phyloP scores from a whole-genome alignment of 805 yeast genomes.

The Wickerhamiella dianesei region DNA sequence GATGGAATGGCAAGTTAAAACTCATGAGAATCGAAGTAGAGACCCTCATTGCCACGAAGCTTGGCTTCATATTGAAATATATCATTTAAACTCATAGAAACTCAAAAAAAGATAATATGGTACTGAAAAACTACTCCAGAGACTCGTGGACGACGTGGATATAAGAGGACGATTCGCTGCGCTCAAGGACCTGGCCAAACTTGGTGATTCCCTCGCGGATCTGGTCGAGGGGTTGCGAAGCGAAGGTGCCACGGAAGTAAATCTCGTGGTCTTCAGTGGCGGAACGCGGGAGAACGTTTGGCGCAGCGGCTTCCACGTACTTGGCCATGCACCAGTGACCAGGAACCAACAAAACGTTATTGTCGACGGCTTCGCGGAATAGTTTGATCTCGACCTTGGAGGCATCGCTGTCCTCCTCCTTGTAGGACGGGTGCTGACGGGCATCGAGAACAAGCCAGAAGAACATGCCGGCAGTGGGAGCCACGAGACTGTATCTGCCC shows the following conservation, averaged over 20 bases:
- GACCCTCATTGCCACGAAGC: too few relatives aligned
- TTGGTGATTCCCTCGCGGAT: constrained; percentile 8
- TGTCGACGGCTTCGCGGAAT: constrained; percentile 23
- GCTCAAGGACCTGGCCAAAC: constrained; percentile 6
- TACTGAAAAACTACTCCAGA: neutral
- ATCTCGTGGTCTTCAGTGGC: constrained; percentile 23
- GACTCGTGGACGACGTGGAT: neutral
- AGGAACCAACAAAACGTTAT: constrained; percentile 27
- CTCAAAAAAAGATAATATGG: neutral
- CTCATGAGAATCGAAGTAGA: too few relatives aligned
- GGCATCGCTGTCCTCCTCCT: constrained; percentile 18
- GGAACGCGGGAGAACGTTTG: constrained; percentile 13
- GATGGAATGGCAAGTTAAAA: too few relatives aligned
- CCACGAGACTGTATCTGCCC: constrained; percentile 17
- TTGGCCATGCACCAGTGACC: constrained; percentile 30
- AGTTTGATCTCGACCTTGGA: constrained; percentile 23
- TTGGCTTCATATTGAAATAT: too few relatives aligned
- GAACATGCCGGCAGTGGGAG: constrained; percentile 41
- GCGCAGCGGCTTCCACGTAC: constrained; percentile 17
- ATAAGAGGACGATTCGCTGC: neutral
- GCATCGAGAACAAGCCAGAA: constrained; percentile 40
- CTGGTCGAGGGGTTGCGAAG: constrained; percentile 17
- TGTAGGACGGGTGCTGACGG: constrained; percentile 26
- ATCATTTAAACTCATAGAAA: too few relatives aligned
- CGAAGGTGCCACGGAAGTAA: constrained; percentile 32